phyloP scores from a whole-genome alignment of 805 yeast species.

The Saccharomycopsis microspora region DNA sequence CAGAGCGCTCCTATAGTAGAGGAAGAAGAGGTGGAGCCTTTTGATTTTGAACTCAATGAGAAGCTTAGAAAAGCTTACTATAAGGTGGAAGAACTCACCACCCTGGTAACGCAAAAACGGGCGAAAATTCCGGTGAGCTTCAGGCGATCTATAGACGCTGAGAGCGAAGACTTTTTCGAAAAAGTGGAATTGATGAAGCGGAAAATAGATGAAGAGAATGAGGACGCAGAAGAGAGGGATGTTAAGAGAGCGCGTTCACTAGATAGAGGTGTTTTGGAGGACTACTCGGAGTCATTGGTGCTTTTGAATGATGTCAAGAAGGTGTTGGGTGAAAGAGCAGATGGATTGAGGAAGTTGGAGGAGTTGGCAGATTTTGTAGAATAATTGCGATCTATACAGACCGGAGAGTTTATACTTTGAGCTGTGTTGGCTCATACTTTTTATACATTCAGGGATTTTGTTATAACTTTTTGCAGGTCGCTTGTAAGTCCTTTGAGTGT shows the following conservation, averaged over 20 bases:
- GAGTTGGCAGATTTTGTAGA: slow-evolving; percentile 3
- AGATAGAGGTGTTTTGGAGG: slow-evolving; percentile 7
- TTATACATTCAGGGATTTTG: too few species aligned
- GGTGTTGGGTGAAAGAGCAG: not conserved
- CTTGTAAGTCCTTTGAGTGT: too few species aligned
- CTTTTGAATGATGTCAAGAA: slow-evolving; percentile 17
- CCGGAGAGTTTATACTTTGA: too few species aligned
- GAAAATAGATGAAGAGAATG: slow-evolving; percentile 11
- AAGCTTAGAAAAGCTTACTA: slow-evolving; percentile 43
- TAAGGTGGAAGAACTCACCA: slow-evolving; percentile 52
- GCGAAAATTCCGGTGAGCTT: slow-evolving; percentile 34
- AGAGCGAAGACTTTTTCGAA: not conserved
- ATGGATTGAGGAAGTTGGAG: not conserved
- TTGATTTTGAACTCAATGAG: slow-evolving; percentile 54
- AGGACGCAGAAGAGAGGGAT: slow-evolving; percentile 2
- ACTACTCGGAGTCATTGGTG: slow-evolving; percentile 17
- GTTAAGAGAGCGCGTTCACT: not conserved
- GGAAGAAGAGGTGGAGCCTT: slow-evolving; percentile 47
- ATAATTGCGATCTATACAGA: too few species aligned
- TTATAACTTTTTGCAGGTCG: too few species aligned
- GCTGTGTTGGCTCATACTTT: too few species aligned
- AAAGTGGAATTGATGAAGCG: not conserved
- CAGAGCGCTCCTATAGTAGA: slow-evolving; percentile 7
- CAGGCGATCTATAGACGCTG: slow-evolving; percentile 26
- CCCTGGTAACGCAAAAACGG: slow-evolving; percentile 43